phyloP scores from a whole-genome alignment of 2,329 filamentous ascomycete genomes.

The Cordyceps farinosa region DNA sequence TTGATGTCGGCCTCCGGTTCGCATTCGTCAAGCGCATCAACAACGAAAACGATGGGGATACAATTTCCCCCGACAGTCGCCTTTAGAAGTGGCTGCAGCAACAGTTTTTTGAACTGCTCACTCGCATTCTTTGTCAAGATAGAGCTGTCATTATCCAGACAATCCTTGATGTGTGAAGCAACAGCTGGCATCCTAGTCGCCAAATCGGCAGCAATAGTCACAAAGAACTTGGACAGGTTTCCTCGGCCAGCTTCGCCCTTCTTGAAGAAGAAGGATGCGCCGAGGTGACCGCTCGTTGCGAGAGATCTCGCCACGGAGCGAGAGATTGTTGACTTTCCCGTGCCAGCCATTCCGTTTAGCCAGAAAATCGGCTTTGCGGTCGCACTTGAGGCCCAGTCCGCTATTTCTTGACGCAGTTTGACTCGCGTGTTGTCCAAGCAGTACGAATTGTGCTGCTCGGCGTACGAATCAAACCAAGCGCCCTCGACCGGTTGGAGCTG shows the following conservation, averaged over 20 bases:
- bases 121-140: background rate
- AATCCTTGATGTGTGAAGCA: background rate
- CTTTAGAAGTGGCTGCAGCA: background rate
- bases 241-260: conserved; percentile 35
- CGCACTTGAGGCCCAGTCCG: conserved; percentile 24
- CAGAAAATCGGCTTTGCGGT: conserved; percentile 26
- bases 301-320: conserved; percentile 27
- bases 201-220: conserved; percentile 36
- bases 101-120: conserved; percentile 2
- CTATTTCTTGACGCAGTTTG: conserved; percentile 27
- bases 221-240: conserved; percentile 33
- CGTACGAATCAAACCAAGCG: conserved; percentile 34
- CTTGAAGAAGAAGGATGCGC: conserved; percentile 25
- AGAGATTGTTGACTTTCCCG: conserved; percentile 35
- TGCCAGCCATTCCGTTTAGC: conserved; percentile 35
- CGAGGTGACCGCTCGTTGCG: conserved; percentile 14
- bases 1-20: background rate
- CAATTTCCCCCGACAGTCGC: conserved; percentile 15
- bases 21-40: conserved; percentile 16
- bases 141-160: background rate
- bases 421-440: conserved; percentile 23
- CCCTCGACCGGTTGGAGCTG: conserved; percentile 23
- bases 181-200: conserved; percentile 25
- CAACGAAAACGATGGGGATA: background rate
- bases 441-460: conserved; percentile 29